Evolutionary conservation across 2,329 filamentous ascomycete species (phyloP).

Genomic region (Teratosphaeria pseudoeucalypti): DNA sequence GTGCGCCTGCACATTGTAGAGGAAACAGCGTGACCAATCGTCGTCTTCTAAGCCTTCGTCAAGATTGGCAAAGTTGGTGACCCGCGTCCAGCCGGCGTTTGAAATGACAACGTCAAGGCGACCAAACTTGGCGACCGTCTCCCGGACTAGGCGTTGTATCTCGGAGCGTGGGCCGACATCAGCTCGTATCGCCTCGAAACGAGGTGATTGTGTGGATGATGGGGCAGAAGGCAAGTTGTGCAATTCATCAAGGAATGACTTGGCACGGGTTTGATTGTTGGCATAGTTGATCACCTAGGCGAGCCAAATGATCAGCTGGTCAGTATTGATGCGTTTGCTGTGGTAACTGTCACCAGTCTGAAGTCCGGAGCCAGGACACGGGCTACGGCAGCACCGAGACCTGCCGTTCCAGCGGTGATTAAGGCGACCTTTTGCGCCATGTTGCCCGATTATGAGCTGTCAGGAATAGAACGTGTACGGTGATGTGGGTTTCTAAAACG

Average conservation of each 20-base stretch:
- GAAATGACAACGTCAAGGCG: conserved; percentile 38
- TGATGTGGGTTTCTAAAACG: too few species aligned
- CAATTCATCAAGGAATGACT: conserved; percentile 32
- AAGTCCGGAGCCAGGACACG: too few species aligned
- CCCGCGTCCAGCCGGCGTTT: conserved; percentile 30
- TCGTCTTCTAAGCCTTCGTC: conserved; percentile 47
- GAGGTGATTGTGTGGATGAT: conserved; percentile 10
- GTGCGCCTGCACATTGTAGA: conserved; percentile 53
- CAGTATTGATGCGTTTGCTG: neutral
- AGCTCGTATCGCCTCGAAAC: conserved; percentile 35
- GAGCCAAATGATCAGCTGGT: neutral
- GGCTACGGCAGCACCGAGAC: too few species aligned
- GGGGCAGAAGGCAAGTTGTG: conserved; percentile 23
- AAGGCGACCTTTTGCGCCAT: too few species aligned
- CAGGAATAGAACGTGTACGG: too few species aligned
- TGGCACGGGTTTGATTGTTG: conserved; percentile 33
- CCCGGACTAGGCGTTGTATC: conserved; percentile 33
- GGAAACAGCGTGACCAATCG: conserved; percentile 49
- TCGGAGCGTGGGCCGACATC: conserved; percentile 35
- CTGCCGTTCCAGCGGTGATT: too few species aligned
- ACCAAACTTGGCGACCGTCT: conserved; percentile 36
- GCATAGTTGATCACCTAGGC: conserved; percentile 38
- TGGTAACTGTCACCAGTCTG: too few species aligned
- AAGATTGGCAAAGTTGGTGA: conserved; percentile 36
- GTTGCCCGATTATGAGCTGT: too few species aligned